phyloP scores from a whole-genome alignment of 176 grass and related monocot genomes.

The Otatea glauca region DNA sequence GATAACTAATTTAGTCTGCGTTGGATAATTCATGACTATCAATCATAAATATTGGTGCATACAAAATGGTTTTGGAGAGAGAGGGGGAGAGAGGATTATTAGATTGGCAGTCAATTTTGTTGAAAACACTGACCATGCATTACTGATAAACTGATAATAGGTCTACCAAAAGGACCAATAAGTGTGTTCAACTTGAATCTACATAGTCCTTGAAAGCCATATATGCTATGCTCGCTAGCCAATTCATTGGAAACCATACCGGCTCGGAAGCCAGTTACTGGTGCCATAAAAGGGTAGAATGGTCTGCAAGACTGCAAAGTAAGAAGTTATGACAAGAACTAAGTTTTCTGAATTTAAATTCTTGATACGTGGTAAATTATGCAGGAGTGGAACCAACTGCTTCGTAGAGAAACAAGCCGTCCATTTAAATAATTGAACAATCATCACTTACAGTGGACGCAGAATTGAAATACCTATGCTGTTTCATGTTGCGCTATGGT shows the following conservation, averaged over 20 bases:
- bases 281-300: constrained; percentile 20
- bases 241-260: neutral
- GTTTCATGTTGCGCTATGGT: constrained; percentile 8
- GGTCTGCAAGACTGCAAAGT: neutral
- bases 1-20: constrained; percentile 39
- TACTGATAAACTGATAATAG: neutral
- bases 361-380: neutral
- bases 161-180: constrained; percentile 8
- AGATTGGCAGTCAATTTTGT: neutral
- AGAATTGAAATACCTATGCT: constrained; percentile 15
- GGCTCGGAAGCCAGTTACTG: neutral
- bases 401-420: neutral
- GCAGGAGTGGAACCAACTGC: neutral
- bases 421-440: constrained; percentile 29
- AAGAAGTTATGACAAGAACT: neutral
- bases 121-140: neutral
- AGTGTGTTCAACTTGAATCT: constrained; percentile 8
- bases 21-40: neutral
- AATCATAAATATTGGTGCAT: constrained; percentile 36
- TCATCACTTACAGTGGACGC: neutral
- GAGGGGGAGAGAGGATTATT: neutral
- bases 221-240: neutral
- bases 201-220: neutral
- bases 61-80: neutral
- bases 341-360: neutral